Base-by-base conservation (phyloP, 768 basidiomycete genomes). In the Boletellus ananas region DNA sequence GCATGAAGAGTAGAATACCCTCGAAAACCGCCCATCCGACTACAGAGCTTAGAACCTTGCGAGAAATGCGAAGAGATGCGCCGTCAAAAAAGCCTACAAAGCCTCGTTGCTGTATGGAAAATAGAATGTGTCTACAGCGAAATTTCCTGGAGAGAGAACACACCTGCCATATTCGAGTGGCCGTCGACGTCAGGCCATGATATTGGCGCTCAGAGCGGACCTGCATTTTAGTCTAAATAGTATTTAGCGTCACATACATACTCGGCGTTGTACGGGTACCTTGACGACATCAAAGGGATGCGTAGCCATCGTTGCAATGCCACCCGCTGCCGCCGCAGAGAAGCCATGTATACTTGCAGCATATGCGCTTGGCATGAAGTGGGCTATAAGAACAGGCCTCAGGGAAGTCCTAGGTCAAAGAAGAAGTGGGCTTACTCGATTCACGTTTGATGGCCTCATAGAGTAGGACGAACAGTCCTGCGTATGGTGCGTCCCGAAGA, bases 221-320 rank as follows among this genome's bases (percentile, higher is more conserved):
- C 73, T 97, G 94, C 65, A 97, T 84, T 62, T 91, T 88, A 0
- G 94, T 97, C 90, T 92, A 25, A 40, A 34, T 5, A 20, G 35
- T n/a, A 41, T 16, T 51, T 44, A 55, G 58, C 17, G 29, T 37
- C 21, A 9, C 33, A 29, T n/a, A 13, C 4, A 46, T 18, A 27
- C 23, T 18, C 1, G 21, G 27, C 21, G 3, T n/a, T 31, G 33
- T 13, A 34, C 12, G 42, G 44, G n/a, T 54, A 90, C 92, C 78
- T 97, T 97, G 56, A 96, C 78, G 37, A 94, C 91, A 64, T 97
- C 94, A 57, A 95, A 95, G 2, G 94, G 94, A 58, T 94, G 91
- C 2, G 94, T 97, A 2, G 76, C 76, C 47, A 93, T 68, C 0
- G 93, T 95, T 1, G 92, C 92, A 45, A 94, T 74, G 2, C 83